These are phyloP conservation scores for Kuraishia floccosa DNA, from an alignment of 805 yeast species.

Conservation along the genomic window DNA sequence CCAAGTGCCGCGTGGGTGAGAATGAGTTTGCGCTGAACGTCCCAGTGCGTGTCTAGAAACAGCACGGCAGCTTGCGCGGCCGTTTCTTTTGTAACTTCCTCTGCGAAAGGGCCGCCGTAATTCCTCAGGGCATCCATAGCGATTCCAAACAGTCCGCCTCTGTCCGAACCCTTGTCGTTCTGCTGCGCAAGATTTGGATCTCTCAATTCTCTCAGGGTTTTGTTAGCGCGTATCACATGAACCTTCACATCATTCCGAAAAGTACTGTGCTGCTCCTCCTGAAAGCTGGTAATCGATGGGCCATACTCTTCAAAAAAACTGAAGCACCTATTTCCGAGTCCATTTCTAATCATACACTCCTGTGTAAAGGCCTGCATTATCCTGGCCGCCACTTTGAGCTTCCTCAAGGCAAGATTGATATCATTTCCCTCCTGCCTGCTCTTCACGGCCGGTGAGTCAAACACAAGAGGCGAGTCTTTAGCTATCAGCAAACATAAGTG, in stretches of 20 bases:
- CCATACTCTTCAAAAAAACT: constrained; percentile 54
- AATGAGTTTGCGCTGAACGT: constrained; percentile 42
- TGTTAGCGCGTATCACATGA: constrained; percentile 62
- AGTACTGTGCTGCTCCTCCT: constrained; percentile 21
- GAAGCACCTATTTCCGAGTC: constrained; percentile 72
- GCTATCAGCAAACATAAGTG: constrained; percentile 73
- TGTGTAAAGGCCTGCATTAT: constrained; percentile 86
- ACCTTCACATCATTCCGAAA: constrained; percentile 56
- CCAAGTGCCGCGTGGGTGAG: constrained; percentile 91
- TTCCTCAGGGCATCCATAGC: constrained; percentile 63
- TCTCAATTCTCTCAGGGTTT: constrained; percentile 59
- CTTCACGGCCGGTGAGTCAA: constrained; percentile 55
- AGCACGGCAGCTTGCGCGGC: constrained; percentile 78
- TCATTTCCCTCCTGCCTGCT: constrained; percentile 45
- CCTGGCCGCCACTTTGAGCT: constrained; percentile 73
- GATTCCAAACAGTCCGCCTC: constrained; percentile 68
- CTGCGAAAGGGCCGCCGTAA: constrained; percentile 42
- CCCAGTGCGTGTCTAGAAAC: constrained; percentile 81
- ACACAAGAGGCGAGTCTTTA: constrained; percentile 57
- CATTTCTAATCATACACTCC: constrained; percentile 75
- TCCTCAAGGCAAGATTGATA: constrained; percentile 58
- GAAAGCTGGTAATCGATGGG: constrained; percentile 37
- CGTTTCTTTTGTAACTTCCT: constrained; percentile 17
- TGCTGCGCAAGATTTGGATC: constrained; percentile 84
- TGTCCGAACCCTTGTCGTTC: constrained; percentile 54